Conservation (phyloP, 148 eudicot species). For the Oxyria digyna region DNA sequence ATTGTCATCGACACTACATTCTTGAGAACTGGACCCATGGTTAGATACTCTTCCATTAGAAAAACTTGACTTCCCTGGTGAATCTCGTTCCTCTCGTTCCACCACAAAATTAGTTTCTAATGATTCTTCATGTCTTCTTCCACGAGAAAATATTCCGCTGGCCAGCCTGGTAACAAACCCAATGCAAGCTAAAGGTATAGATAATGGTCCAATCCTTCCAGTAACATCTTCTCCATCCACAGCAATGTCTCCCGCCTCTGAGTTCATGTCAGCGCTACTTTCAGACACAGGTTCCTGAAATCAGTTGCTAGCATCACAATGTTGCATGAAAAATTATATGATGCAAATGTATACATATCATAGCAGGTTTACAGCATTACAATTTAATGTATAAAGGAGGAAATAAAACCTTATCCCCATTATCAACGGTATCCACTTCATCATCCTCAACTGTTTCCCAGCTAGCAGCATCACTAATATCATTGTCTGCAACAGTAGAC, state of each 20-base stretch:
- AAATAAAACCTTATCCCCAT: conserved; percentile 31
- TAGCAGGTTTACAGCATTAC: neutral
- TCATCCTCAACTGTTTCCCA: conserved; percentile 99
- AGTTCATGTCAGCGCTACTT: conserved; percentile 26
- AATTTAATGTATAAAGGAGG: neutral
- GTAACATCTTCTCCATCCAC: conserved; percentile 32
- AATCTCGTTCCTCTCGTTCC: conserved; percentile 27
- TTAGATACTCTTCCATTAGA: conserved; percentile 22
- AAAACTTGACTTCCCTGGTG: conserved; percentile 16
- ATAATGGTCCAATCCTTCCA: conserved; percentile 57
- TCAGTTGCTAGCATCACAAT: conserved; percentile 1
- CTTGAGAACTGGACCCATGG: conserved; percentile 26
- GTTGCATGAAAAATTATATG: neutral
- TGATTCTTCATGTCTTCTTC: conserved; percentile 35
- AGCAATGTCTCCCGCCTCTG: conserved; percentile 31
- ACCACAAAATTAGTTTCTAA: conserved; percentile 18
- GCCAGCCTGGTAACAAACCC: conserved; percentile 73
- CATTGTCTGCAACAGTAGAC: conserved; percentile 76
- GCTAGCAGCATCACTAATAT: conserved; percentile 76
- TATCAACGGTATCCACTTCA: conserved; percentile 47
- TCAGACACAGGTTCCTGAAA: conserved; percentile 32
- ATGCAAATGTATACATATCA: neutral
- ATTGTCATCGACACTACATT: conserved; percentile 23
- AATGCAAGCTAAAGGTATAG: conserved; percentile 68
- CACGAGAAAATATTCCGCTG: conserved; percentile 71